Base-by-base conservation (phyloP, 495 filamentous ascomycete genomes). In the Hypoxylon rickii region DNA sequence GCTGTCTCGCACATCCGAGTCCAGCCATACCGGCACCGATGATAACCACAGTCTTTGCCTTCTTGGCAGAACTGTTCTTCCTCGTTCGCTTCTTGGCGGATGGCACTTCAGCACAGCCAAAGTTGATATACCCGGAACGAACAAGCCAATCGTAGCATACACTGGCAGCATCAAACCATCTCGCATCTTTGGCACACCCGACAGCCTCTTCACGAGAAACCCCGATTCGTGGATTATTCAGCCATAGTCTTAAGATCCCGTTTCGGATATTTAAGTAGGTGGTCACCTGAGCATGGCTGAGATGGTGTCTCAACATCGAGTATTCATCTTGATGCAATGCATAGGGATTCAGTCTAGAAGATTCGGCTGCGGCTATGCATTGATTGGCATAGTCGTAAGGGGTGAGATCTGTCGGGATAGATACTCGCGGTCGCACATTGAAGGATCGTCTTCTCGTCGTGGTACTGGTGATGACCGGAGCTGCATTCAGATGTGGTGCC, bases 261-360 rank as follows among this genome's bases (percentile, higher is more conserved):
- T 99, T 99, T 51, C 94, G 81, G 52, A 99, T 96, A 71, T 96
- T 97, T 22, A 99, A 73, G 69, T 97, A 99, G n/a, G 88, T 87
- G 7, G 94, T 96, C 47, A 97, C 90, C 65, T 99, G 93, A 24
- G 86, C 77, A 61, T 89, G 86, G 66, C 86, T 95, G 51, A 99
- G 83, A 69, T 94, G 84, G 31, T 89, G 77, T 50, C 88, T 82
- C 16, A 99, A 73, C 42, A 91, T 81, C 54, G 80, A 69, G 68
- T 96, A 92, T 67, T 99, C 94, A 48, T 87, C 84, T n/a, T 77
- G 78, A 71, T 97, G 92, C 12, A 99, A 74, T 12, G 88, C 83
- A 71, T 92, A 96, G 3, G 95, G 94, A 57, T 93, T 90, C 3
- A 99, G 79, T 42, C 94, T 82, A 40, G 91, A 96, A 16, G 89